Evolutionary conservation across 495 filamentous ascomycete species (phyloP).

Genomic region (Paragyromitra xinjiangensis): DNA sequence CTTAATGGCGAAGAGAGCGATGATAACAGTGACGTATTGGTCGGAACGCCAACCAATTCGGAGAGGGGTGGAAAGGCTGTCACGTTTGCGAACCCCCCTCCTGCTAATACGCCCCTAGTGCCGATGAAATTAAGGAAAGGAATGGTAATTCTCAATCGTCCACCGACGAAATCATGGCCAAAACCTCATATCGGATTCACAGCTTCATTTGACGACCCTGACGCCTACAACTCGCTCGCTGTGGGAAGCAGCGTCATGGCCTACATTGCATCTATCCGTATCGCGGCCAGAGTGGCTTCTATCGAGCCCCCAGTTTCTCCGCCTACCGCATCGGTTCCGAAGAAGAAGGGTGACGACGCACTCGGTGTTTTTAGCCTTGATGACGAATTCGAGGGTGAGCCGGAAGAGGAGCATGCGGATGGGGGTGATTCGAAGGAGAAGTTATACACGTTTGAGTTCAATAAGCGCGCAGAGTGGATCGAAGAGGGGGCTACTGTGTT

Average conservation of each 20-base stretch:
- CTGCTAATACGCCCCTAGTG: constrained; percentile 53
- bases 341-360: constrained; percentile 62
- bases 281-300: constrained; percentile 72
- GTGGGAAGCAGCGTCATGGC: constrained; percentile 73
- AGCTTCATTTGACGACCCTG: constrained; percentile 61
- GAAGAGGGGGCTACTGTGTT: constrained; percentile 81
- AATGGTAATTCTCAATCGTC: constrained; percentile 67
- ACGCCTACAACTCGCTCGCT: constrained; percentile 59
- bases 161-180: constrained; percentile 23
- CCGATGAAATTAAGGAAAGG: constrained; percentile 76
- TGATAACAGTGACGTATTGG: constrained; percentile 20
- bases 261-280: constrained; percentile 87
- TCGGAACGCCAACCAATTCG: constrained; percentile 2
- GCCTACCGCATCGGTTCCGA: constrained; percentile 15
- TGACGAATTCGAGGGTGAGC: constrained; percentile 63
- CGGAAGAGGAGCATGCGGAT: constrained; percentile 59
- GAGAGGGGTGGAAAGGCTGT: constrained; percentile 46
- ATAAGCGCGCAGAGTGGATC: constrained; percentile 82
- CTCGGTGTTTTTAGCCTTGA: constrained; percentile 70
- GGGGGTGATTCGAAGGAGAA: constrained; percentile 65
- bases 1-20: constrained; percentile 39
- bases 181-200: constrained; percentile 66
- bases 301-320: constrained; percentile 33
- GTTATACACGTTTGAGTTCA: constrained; percentile 73
- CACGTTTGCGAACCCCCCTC: constrained; percentile 56